Evolutionary conservation across 139 green algal genomes (phyloP), one percentile per base, ranked within the genome.

Genomic region (Volvox reticuliferus): DNA sequence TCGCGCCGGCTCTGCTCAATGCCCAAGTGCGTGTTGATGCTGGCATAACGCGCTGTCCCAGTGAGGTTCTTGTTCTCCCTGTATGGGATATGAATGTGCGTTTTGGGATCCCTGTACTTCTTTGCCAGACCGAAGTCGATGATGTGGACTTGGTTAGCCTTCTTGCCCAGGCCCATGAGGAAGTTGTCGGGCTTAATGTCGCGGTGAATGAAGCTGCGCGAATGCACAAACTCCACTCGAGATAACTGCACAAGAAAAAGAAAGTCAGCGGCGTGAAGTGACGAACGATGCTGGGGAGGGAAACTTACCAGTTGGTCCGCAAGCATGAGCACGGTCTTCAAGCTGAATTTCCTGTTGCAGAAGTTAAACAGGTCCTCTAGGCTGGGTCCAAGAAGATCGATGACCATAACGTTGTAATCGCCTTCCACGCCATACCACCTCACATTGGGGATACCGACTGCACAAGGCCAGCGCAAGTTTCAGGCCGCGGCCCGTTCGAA

Each of bases 331-430:
- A 99, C 97, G 50, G 98, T 99, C 94, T 99, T 99, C 24, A 99
- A 92, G 55, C 87, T 97, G 92, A 99, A 99, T 93, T 99, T 99
- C 19, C 98, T 94, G 89, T 99, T 98, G 95, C 98, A 99, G 91
- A 99, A 99, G 91, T 99, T 99, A 96, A 99, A 99, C 21, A 99
- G 94, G 93, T 99, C 98, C 91, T 99, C 98, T 83, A 99, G 92
- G 81, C 92, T 97, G 36, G 98, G 98, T 9, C 98, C 98, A 33
- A 99, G 95, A 80, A 99, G 95, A 91, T 99, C 98, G 30, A 99
- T 96, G 32, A 99, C 98, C 98, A 99, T 99, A 30, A 99, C 98
- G 92, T 99, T 99, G 96, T 99, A 99, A 93, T 99, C 98, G 1
- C 98, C 98, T 95, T 99, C 98, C 12, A 99, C 95, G 76, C 98